A percentile compares a stretch with the other conserved stretches of the same genome.
phyloP scores from a whole-genome alignment of 2,329 filamentous ascomycete species.

The Drechmeria coniospora region DNA sequence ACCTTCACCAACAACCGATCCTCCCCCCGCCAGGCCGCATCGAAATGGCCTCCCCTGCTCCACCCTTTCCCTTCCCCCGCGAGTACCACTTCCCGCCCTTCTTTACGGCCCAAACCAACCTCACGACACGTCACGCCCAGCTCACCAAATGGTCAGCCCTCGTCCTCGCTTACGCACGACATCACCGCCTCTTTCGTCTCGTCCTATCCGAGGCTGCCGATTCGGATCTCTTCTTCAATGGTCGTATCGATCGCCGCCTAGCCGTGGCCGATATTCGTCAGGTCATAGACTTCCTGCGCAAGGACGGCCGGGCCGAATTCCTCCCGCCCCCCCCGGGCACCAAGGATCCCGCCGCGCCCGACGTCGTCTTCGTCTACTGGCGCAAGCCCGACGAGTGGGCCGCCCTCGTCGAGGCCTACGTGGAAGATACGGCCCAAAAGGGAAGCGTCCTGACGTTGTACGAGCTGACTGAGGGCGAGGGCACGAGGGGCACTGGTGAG shows the following conservation, averaged over 20 bases:
- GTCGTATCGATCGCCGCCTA: conserved; percentile 34
- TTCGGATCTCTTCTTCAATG: conserved; percentile 41
- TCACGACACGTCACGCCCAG: conserved; percentile 58
- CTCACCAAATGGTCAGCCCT: conserved; percentile 75
- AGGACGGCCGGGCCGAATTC: conserved; percentile 52
- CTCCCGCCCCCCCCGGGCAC: conserved; percentile 16
- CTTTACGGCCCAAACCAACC: conserved; percentile 68
- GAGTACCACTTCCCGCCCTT: conserved; percentile 70
- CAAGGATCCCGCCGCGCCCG: conserved; percentile 12
- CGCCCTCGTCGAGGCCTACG: conserved; percentile 58
- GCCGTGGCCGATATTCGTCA: conserved; percentile 35
- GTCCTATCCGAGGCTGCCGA: conserved; percentile 44
- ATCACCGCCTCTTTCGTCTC: conserved; percentile 63
- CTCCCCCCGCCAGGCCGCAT: background rate
- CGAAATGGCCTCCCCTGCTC: conserved; percentile 1
- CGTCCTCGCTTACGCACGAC: conserved; percentile 68
- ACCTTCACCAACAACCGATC: background rate
- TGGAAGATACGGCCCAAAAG: conserved; percentile 78
- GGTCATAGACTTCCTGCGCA: conserved; percentile 43
- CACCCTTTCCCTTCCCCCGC: conserved; percentile 39
- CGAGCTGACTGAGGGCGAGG: conserved; percentile 80
- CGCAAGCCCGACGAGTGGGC: conserved; percentile 84
- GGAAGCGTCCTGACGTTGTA: conserved; percentile 83
- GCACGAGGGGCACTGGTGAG: conserved; percentile 50
- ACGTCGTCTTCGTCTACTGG: conserved; percentile 69